These are phyloP conservation scores for Trichophyton rubrum DNA, from an alignment of 2,329 filamentous ascomycete species.

Conservation along the genomic window DNA sequence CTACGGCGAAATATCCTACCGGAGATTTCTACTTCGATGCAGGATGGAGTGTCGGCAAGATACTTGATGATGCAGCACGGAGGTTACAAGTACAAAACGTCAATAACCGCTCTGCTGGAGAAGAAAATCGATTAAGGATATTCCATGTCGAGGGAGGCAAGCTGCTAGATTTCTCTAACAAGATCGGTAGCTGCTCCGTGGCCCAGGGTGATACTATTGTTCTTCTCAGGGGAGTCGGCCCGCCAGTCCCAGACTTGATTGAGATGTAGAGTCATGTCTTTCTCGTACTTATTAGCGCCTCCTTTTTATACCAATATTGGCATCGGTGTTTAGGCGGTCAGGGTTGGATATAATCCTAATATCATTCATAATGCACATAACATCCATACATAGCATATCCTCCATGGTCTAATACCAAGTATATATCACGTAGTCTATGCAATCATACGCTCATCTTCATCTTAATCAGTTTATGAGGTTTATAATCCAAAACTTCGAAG, in stretches of 20 bases:
- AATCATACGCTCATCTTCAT: slow-evolving; percentile 95
- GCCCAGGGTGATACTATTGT: slow-evolving; percentile 83
- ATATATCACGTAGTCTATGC: background rate
- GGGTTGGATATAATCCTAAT: background rate
- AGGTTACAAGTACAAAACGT: slow-evolving; percentile 34
- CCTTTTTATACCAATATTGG: background rate
- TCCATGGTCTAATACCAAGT: background rate
- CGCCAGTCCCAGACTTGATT: slow-evolving; percentile 60
- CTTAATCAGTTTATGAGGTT: slow-evolving; percentile 78
- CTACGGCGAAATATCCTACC: slow-evolving; percentile 68
- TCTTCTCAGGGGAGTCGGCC: slow-evolving; percentile 69
- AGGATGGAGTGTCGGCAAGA: slow-evolving; percentile 79
- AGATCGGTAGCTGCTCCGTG: slow-evolving; percentile 55
- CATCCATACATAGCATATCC: background rate
- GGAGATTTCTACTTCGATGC: slow-evolving; percentile 68
- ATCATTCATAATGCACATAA: background rate
- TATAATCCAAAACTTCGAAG: slow-evolving; percentile 75
- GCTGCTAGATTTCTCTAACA: slow-evolving; percentile 76
- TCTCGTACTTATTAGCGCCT: background rate
- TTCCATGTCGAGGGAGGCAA: slow-evolving; percentile 89
- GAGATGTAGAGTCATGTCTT: slow-evolving; percentile 30
- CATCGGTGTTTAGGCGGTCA: background rate
- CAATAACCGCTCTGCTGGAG: slow-evolving; percentile 32
- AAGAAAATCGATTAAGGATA: slow-evolving; percentile 65
- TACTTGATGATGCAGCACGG: slow-evolving; percentile 35